Base-by-base conservation (phyloP, 306 rosid species). In the Casuarina glauca region DNA sequence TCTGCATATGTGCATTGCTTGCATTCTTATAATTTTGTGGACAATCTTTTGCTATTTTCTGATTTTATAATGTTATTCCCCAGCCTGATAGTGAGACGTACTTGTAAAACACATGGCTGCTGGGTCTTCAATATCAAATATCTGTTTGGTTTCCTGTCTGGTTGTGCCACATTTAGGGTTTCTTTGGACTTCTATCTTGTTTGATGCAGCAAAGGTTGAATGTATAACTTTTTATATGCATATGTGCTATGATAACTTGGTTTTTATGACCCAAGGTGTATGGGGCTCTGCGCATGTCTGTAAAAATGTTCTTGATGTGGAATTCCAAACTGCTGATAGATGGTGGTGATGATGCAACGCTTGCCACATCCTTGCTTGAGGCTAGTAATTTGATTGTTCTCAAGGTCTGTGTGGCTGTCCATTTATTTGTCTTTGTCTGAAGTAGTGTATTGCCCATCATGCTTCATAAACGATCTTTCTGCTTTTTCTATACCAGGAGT, bases 241-340 rank as follows among this genome's bases (percentile, higher is more conserved):
- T 63, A 57, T 69, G 11, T 54, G 72, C 19, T 76, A 35, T 48
- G 69, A 48, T 58, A 58, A 42, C 80, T 72, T 60, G 63, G 55
- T 36, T 77, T 83, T 26, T 67, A 39, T 61, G 77, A 62, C 51
- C 80, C 49, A 82, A 95, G 99, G 98, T 96, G 51, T 96, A 91
- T 80, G 99, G 99, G 63, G 98, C 99, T 57, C 82, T 96, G 55
- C 99, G 99, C 74, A 96, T 96, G 99, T 84, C 99, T 69, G 97
- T 96, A 77, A 96, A 96, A 84, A 93, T 96, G 93, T 96, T 96
- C 86, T 89, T 96, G 93, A 96, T 96, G 99, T 96, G 99, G 98
- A 93, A 96, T 88, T 96, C 98, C 69, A 85, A 86, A 82, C 76
- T 96, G 97, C 91, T 93, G 75, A 93, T 96, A 76, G 97, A 96